Percentiles rank a stretch among this genome's conserved stretches.
These are phyloP conservation scores for Stephania yunnanensis DNA, from an alignment of 164 flowering plant species.

Conservation along the genomic window DNA sequence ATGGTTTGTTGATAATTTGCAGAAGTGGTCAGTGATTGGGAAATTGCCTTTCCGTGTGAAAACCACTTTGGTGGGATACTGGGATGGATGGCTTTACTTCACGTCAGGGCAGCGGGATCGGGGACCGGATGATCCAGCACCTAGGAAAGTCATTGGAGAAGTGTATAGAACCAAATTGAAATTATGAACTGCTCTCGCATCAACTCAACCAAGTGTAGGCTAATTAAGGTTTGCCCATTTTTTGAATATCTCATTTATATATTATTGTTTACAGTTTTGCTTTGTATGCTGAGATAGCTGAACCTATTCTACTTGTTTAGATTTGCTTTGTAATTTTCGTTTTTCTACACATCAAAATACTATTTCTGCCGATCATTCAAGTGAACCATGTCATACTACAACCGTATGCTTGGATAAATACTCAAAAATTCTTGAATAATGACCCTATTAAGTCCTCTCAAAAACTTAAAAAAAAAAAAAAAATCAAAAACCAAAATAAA, in stretches of 20 bases:
- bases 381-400: no score
- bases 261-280: not conserved
- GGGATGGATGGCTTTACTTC: slow-evolving; percentile 91
- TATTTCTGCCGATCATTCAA: no score
- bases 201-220: not conserved
- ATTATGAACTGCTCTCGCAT: slow-evolving; percentile 21
- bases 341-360: no score
- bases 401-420: no score
- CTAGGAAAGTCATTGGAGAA: slow-evolving; percentile 63
- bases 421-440: no score
- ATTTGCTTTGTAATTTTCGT: no score
- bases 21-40: slow-evolving; percentile 92
- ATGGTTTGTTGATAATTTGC: slow-evolving; percentile 11
- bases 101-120: slow-evolving; percentile 93
- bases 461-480: no score
- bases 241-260: not conserved
- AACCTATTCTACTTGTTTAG: not conserved
- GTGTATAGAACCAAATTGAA: slow-evolving; percentile 73
- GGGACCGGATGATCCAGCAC: slow-evolving; percentile 84
- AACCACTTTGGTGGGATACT: slow-evolving; percentile 74
- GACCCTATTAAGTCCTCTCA: no score
- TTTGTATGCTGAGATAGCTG: not conserved
- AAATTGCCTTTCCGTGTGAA: slow-evolving; percentile 84
- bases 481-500: no score
- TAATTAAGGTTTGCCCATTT: not conserved